These are phyloP conservation scores for Cronartium quercuum DNA, from an alignment of 1,284 basidiomycete species.

Conservation along the genomic window DNA sequence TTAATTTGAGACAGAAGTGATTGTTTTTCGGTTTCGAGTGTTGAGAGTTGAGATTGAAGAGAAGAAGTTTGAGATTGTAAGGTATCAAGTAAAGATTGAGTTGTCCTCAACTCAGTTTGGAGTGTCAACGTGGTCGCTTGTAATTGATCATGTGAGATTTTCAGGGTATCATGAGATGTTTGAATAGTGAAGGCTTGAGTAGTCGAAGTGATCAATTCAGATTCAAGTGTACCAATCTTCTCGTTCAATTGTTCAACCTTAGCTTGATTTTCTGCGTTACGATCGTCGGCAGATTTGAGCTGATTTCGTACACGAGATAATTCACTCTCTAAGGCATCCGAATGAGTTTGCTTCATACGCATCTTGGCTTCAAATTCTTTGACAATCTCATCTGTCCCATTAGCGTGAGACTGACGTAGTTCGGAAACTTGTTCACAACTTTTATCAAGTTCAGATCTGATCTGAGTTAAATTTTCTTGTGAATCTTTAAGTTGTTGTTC, in stretches of 20 bases:
- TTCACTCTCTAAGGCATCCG: conserved; percentile 32
- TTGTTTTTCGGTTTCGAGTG: conserved; percentile 8
- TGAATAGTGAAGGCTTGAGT: background rate
- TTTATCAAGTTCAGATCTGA: conserved; percentile 11
- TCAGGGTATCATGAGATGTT: conserved; percentile 12
- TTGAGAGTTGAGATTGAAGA: conserved; percentile 18
- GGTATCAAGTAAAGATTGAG: conserved; percentile 5
- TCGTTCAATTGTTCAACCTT: conserved; percentile 7
- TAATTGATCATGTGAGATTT: conserved; percentile 14
- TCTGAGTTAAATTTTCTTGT: background rate
- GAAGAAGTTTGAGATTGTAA: conserved; percentile 13
- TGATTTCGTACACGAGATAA: conserved; percentile 17
- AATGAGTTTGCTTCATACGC: conserved; percentile 36
- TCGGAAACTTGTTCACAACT: conserved; percentile 3
- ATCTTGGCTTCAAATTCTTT: conserved; percentile 30
- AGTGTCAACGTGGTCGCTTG: conserved; percentile 1
- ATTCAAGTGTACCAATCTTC: background rate
- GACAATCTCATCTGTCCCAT: conserved; percentile 28
- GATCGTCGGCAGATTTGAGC: conserved; percentile 19
- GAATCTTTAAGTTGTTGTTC: conserved; percentile 10
- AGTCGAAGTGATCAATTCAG: background rate
- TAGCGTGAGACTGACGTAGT: conserved; percentile 21
- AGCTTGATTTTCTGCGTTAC: background rate
- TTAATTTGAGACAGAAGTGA: conserved; percentile 2
- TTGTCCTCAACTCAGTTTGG: conserved; percentile 6